Conservation (phyloP, 1,139 yeast species). For the Pneumocystis wakefieldiae region DNA sequence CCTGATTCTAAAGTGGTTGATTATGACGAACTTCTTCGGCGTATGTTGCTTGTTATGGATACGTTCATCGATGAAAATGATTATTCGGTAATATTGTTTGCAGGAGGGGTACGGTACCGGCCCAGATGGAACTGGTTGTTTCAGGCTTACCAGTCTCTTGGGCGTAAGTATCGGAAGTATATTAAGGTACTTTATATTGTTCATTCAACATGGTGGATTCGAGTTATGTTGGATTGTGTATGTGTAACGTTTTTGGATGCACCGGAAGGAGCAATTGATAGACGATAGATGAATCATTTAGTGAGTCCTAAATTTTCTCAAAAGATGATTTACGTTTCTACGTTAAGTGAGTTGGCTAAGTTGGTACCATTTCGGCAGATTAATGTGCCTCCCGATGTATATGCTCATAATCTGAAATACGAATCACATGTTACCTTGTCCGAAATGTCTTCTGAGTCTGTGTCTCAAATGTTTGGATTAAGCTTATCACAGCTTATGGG, state of each 20-base stretch:
- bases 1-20: constrained; percentile 14
- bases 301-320: constrained; percentile 4
- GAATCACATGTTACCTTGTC: constrained; percentile 24
- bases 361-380: constrained; percentile 59
- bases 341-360: constrained; percentile 47
- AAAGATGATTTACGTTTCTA: constrained; percentile 27
- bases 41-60: constrained; percentile 13
- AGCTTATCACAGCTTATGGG: constrained; percentile 24
- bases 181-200: constrained; percentile 58
- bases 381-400: constrained; percentile 63
- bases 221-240: constrained; percentile 62
- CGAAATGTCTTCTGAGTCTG: background rate
- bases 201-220: constrained; percentile 83
- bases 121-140: constrained; percentile 65
- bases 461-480: constrained; percentile 11
- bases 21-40: constrained; percentile 13
- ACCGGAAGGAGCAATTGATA: constrained; percentile 20
- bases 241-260: constrained; percentile 34
- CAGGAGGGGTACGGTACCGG: constrained; percentile 50
- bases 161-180: constrained; percentile 41
- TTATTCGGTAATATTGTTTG: constrained; percentile 56
- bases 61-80: constrained; percentile 25
- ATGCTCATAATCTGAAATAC: constrained; percentile 34
- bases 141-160: constrained; percentile 53
- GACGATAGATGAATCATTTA: constrained; percentile 23